Evolutionary conservation across 352 stramenopile species (phyloP).

Genomic region (Phytopythium litorale): DNA sequence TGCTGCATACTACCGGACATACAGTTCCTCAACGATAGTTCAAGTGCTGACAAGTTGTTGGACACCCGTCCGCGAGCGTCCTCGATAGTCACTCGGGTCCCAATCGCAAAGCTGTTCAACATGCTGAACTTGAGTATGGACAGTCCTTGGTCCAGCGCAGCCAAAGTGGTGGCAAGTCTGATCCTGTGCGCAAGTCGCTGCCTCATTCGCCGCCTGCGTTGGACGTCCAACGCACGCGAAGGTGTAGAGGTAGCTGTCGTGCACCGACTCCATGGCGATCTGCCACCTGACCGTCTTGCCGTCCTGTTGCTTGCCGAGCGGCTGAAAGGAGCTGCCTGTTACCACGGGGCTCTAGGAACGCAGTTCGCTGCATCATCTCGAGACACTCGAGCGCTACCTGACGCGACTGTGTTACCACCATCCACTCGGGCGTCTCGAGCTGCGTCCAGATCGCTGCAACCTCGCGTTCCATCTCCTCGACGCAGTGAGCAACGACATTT

Average conservation of each 20-base stretch:
- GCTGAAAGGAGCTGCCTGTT: constrained; percentile 42
- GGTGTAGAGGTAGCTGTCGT: constrained; percentile 47
- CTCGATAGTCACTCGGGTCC: constrained; percentile 13
- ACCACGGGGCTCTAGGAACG: constrained; percentile 32
- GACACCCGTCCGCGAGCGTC: constrained; percentile 22
- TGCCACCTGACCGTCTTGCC: constrained; percentile 26
- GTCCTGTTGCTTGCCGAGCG: constrained; percentile 11
- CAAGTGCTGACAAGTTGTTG: constrained; percentile 55
- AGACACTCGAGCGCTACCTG: constrained; percentile 13
- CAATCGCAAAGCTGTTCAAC: constrained; percentile 33
- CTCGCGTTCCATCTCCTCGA: not conserved
- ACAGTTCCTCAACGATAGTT: constrained; percentile 61
- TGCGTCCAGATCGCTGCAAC: not conserved
- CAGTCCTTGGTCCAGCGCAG: constrained; percentile 18
- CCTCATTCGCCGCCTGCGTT: constrained; percentile 14
- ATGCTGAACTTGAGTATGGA: constrained; percentile 34
- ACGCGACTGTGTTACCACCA: not conserved
- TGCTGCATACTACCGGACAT: constrained; percentile 22
- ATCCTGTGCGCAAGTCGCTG: constrained; percentile 2
- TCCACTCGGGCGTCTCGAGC: not conserved
- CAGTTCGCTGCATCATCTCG: constrained; percentile 30
- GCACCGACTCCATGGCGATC: constrained; percentile 48
- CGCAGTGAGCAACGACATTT: not conserved
- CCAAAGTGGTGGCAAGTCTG: constrained; percentile 9
- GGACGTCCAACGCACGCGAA: constrained; percentile 37